Base-by-base conservation (phyloP, 768 basidiomycete species). In the Rossbeevera mucosa region DNA sequence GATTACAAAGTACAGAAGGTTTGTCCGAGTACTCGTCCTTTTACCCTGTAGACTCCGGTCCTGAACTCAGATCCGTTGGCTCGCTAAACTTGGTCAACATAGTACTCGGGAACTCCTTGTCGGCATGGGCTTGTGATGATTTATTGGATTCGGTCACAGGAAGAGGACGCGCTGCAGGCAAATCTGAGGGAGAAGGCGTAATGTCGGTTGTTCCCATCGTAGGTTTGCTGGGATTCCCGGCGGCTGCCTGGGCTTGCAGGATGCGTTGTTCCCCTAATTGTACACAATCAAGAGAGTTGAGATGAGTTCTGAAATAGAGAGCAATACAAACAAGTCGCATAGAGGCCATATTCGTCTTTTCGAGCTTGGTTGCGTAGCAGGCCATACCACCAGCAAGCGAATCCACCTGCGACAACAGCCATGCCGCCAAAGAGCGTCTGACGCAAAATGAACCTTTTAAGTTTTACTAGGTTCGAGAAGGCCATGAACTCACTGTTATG, bases 181-280 rank as follows among this genome's bases (percentile, higher is more conserved):
- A 20, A n/a, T 50, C 31, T 33, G 47, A 9, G 7, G 20, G 44
- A 30, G 51, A 44, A 20, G 42, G 25, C 5, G 40, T 13, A 24
- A 14, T 7, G 36, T 30, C 20, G 6, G n/a, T n/a, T n/a, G n/a
- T n/a, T n/a, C n/a, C n/a, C 29, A 50, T 58, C 3, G 44, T 30
- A 9, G 66, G 67, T 53, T 31, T 60, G 14, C 30, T 49, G 0
- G 63, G 53, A 20, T 59, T 63, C 7, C 59, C 49, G 12, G 44
- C 51, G 9, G 46, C 48, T 28, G 49, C 47, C 12, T 64, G 62
- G 1, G 59, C 66, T 40, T 64, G 60, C 12, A 58, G 20, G 29
- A 70, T 58, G 14, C 68, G 67, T 43, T 57, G 51, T 54, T 69
- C 60, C 66, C 64, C 67, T 58, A 16, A n/a, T n/a, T n/a, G 25